phyloP scores from a whole-genome alignment of 805 yeast genomes.

The Isabelozyma pseudorhagii region DNA sequence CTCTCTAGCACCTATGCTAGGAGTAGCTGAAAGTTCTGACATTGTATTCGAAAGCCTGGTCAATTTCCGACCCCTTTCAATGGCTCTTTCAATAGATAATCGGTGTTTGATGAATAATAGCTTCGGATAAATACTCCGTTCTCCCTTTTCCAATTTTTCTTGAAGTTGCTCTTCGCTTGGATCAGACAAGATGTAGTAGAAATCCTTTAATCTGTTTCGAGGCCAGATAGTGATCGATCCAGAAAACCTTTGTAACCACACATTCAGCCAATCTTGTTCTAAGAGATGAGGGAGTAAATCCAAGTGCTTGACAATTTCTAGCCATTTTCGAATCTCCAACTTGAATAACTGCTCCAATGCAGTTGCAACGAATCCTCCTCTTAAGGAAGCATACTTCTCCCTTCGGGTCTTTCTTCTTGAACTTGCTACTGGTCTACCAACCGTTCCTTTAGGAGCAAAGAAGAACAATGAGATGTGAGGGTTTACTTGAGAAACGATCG shows the following conservation, averaged over 20 bases:
- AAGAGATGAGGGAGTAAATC: conserved; percentile 65
- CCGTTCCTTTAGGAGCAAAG: conserved; percentile 76
- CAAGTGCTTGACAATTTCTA: conserved; percentile 59
- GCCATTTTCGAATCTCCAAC: conserved; percentile 75
- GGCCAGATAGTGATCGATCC: conserved; percentile 82
- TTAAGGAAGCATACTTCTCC: conserved; percentile 39
- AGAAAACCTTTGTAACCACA: conserved; percentile 70
- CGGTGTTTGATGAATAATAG: conserved; percentile 63
- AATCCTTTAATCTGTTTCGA: conserved; percentile 54
- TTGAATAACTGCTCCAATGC: conserved; percentile 69
- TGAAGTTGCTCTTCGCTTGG: conserved; percentile 59
- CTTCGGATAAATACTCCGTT: conserved; percentile 63
- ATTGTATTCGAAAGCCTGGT: conserved; percentile 12
- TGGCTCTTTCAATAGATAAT: conserved; percentile 60
- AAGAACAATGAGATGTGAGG: conserved; percentile 77
- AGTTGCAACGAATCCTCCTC: conserved; percentile 77
- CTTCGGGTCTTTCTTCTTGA: conserved; percentile 38
- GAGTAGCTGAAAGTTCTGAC: background rate
- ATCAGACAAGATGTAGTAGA: conserved; percentile 62
- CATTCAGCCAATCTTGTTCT: conserved; percentile 78
- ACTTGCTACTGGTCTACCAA: conserved; percentile 71
- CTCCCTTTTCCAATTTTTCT: conserved; percentile 59
- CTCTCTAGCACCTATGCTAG: background rate
- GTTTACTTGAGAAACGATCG: conserved; percentile 78
- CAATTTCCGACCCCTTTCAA: conserved; percentile 47